phyloP scores from a whole-genome alignment of 352 stramenopile genomes.

The Phytophthora pini region DNA sequence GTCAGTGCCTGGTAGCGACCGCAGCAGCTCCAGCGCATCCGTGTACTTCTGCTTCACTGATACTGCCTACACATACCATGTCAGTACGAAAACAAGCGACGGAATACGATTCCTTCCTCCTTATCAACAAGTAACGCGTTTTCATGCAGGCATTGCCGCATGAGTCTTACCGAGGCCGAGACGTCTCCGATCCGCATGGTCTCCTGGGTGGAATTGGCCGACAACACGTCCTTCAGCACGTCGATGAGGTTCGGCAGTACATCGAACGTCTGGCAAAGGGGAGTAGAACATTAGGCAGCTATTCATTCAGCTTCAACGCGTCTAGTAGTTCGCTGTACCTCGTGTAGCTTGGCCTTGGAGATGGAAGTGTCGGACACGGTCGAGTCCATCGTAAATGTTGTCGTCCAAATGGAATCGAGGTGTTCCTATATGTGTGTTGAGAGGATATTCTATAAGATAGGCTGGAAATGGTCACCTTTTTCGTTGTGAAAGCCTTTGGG shows the following conservation, averaged over 20 bases:
- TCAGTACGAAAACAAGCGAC: neutral
- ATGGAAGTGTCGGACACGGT: constrained; percentile 47
- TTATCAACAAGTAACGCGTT: neutral
- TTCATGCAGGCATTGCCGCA: neutral
- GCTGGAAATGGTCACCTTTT: no score
- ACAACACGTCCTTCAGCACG: constrained; percentile 85
- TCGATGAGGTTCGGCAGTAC: constrained; percentile 86
- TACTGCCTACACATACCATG: constrained; percentile 49
- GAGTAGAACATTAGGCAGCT: neutral
- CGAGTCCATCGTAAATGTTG: constrained; percentile 29
- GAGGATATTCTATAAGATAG: constrained; percentile 11
- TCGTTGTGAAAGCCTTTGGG: no score
- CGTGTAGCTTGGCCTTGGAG: constrained; percentile 74
- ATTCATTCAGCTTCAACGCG: neutral
- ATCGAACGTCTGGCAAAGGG: constrained; percentile 68
- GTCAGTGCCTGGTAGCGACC: constrained; percentile 75
- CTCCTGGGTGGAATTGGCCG: constrained; percentile 75
- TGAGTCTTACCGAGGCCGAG: constrained; percentile 64
- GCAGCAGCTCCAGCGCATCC: constrained; percentile 70
- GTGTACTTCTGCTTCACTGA: constrained; percentile 81
- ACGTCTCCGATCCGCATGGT: constrained; percentile 82
- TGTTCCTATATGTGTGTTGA: neutral
- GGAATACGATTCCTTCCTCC: no score
- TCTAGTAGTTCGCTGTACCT: constrained; percentile 35
- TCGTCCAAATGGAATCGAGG: neutral